phyloP scores from a whole-genome alignment of 208 protist genomes.

The Endotrypanum monterogeii region DNA sequence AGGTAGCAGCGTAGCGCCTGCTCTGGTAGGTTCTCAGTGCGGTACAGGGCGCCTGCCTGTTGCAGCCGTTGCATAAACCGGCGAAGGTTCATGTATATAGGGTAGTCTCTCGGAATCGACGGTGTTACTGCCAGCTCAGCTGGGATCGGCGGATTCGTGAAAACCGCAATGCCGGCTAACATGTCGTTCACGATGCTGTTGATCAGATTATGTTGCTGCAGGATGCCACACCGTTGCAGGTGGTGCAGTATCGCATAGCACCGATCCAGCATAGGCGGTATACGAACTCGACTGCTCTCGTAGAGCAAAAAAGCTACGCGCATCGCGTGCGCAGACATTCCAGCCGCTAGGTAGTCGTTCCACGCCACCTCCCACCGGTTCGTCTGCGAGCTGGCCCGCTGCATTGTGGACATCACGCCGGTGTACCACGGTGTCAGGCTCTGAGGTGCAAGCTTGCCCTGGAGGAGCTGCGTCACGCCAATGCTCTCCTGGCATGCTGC shows the following conservation, averaged over 20 bases:
- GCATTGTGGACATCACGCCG: constrained; percentile 38
- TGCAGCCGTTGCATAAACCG: constrained; percentile 47
- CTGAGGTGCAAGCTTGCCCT: constrained; percentile 47
- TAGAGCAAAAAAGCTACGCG: constrained; percentile 68
- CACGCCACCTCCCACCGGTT: constrained; percentile 66
- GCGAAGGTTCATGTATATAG: constrained; percentile 50
- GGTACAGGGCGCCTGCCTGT: constrained; percentile 59
- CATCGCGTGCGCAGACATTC: constrained; percentile 44
- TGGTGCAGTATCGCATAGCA: constrained; percentile 40
- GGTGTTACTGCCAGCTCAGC: constrained; percentile 42
- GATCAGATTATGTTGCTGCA: constrained; percentile 38
- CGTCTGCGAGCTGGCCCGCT: constrained; percentile 45
- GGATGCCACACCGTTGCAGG: constrained; percentile 54
- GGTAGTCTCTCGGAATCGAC: constrained; percentile 46
- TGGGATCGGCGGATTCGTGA: constrained; percentile 70
- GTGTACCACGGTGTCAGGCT: constrained; percentile 57
- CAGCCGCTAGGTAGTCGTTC: constrained; percentile 64
- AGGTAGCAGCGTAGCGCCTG: constrained; percentile 71
- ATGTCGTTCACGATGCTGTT: constrained; percentile 63
- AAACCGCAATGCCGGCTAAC: constrained; percentile 52
- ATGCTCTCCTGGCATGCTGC: constrained; percentile 79
- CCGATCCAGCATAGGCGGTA: constrained; percentile 56
- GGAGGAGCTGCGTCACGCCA: constrained; percentile 58
- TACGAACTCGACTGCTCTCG: constrained; percentile 66
- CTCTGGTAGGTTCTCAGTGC: constrained; percentile 43